Base-by-base conservation (phyloP, 345 rosid genomes). In the Laguncularia racemosa region DNA sequence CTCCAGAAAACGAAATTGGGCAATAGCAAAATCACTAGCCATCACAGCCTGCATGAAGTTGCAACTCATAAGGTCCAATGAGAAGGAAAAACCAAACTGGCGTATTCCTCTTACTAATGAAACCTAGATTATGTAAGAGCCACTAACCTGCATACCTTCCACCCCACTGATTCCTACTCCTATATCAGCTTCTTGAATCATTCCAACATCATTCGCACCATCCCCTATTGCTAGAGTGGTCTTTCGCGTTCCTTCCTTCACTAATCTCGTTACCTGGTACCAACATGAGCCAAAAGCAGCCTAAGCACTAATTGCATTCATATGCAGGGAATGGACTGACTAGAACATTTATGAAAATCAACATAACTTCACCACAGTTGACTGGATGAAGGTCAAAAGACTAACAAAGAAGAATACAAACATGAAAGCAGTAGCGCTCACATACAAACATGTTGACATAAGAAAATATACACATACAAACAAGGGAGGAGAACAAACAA, bases 91-190 rank as follows among this genome's bases (percentile, higher is more conserved):
- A 16, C 23, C 0, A 14, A 16, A 40, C 21, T 46, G 3, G 58
- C 21, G 38, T 15, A 38, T 40, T 14, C 16, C 15, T 46, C 21
- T 16, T 16, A 55, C 14, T 43, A 6, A 33, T 7, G 9, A 10
- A 33, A 33, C 7, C 40, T 10, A 33, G 40, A 13, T 33, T 15
- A 8, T 16, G 49, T 46, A 19, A n/a, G 56, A 40, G 61, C 50
- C 63, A 65, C 81, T 62, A 62, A 92, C 99, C 95, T 93, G 99
- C 99, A 95, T 95, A 33, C 99, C 99, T 78, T 95, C 99, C 71
- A 88, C 97, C 14, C 99, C 99, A 69, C 99, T 90, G 73, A 95
- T 95, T 68, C 99, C 99, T n/a, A 95, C 84, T 65, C 99, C 99
- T 61, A 95, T 95, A 59, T 95, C 99, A 63, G 99, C 99, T 85